These are phyloP conservation scores for Trichoderma asperellum DNA, from an alignment of 2,329 filamentous ascomycete genomes.

Conservation along the genomic window DNA sequence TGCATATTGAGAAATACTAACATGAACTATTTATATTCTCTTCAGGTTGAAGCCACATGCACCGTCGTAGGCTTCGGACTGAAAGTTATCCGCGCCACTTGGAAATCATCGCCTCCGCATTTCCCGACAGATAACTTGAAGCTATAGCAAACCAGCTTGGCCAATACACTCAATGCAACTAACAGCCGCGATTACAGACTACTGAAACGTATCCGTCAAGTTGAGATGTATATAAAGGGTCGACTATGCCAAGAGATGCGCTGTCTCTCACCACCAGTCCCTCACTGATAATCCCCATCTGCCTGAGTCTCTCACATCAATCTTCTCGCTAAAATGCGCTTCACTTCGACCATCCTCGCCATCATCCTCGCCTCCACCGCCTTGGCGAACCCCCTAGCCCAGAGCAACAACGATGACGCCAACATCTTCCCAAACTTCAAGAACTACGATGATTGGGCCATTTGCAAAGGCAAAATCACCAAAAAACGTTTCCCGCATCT, in stretches of 20 bases:
- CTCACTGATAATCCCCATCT: not conserved
- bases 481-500: constrained; percentile 27
- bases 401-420: not conserved
- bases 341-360: not conserved
- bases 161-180: no score
- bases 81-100: not conserved
- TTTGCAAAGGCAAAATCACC: constrained; percentile 28
- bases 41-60: not conserved
- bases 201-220: no score
- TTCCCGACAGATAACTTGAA: no score
- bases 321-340: not conserved
- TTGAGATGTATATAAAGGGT: no score
- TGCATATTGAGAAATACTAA: not conserved
- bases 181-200: no score
- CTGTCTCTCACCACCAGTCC: no score
- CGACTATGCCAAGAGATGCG: no score
- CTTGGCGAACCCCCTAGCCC: not conserved
- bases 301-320: not conserved
- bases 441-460: not conserved
- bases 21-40: not conserved
- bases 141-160: not conserved
- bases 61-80: not conserved
- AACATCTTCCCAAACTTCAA: not conserved
- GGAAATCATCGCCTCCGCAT: not conserved
- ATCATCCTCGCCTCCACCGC: not conserved